phyloP scores from a whole-genome alignment of 768 basidiomycete species.

The Coprinopsis cinerea region DNA sequence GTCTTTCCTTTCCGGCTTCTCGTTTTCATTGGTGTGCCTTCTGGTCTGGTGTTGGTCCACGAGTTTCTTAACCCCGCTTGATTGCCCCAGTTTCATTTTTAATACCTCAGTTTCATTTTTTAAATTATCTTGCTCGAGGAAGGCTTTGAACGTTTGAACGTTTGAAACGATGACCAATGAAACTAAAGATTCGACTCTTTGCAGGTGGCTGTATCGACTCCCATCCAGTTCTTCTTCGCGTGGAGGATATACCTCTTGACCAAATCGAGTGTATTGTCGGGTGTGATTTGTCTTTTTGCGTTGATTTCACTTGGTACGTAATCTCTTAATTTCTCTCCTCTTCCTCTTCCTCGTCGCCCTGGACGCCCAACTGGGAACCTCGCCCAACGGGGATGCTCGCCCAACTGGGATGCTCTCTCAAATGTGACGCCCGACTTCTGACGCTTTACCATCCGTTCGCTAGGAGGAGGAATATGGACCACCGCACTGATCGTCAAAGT shows the following conservation, averaged over 20 bases:
- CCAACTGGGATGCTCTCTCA: too few species aligned
- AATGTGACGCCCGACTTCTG: not conserved
- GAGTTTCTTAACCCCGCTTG: too few species aligned
- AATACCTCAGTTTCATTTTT: too few species aligned
- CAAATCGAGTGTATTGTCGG: constrained; percentile 29
- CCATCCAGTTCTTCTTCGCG: constrained; percentile 42
- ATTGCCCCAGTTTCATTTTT: too few species aligned
- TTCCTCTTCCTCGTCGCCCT: not conserved
- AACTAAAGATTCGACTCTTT: not conserved
- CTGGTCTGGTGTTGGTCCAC: too few species aligned
- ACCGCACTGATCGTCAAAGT: constrained; percentile 27
- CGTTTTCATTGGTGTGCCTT: too few species aligned
- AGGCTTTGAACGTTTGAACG: too few species aligned
- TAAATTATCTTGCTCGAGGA: too few species aligned
- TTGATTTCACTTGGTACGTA: constrained; percentile 29
- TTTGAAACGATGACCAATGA: too few species aligned
- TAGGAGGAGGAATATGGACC: constrained; percentile 41
- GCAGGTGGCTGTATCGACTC: constrained; percentile 38
- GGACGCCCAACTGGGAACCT: not conserved
- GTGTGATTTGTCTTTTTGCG: constrained; percentile 27
- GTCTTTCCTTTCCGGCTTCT: constrained; percentile 3
- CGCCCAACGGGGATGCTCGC: too few species aligned
- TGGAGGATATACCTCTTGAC: constrained; percentile 38
- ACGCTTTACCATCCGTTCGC: not conserved
- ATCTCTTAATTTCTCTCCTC: not conserved